Base-by-base conservation (phyloP, 1,284 basidiomycete genomes). In the Jaminaea rosea region DNA sequence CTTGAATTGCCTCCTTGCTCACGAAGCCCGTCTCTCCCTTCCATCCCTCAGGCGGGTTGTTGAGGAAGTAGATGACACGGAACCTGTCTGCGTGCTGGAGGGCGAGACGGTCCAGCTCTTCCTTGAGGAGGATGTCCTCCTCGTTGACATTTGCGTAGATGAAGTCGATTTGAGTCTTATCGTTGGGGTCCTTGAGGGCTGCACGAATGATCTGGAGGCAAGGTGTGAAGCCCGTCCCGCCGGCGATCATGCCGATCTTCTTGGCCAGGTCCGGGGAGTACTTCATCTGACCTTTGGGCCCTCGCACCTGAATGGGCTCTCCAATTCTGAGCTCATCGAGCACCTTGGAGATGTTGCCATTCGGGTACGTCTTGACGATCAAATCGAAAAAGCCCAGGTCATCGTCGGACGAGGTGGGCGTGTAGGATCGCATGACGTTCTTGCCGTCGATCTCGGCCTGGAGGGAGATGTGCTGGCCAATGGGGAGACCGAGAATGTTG, bases 291-390 rank as follows among this genome's bases (percentile, higher is more conserved):
- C 93, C 93, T 78, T 89, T 94, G 64, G 93, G 93, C 1, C 93
- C 93, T 76, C 90, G 94, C 79, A 97, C 82, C 62, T 84, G 83
- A 64, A 96, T 79, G 39, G 80, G 83, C 76, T 59, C 93, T 79
- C 66, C 72, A 19, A 70, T 52, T 55, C 65, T 64, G 86, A 88
- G 75, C 91, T 81, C 49, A 82, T 77, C 41, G 81, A 82, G 68
- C 94, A 80, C 76, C 59, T 84, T 83, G 19, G 93, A 97, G 72
- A 98, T 87, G 78, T 96, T 97, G 55, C 94, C 94, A 74, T 89
- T 85, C 71, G 93, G 89, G 75, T 98, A 98, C 5, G 90, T 82
- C 90, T 98, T 98, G 79, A 98, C 85, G 67, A 98, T 81, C 53
- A 98, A 83, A 76, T 97, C 92, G 74, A 98, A 97, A 77, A 87